Evolutionary conservation across 2,329 filamentous ascomycete species (phyloP).

Genomic region (Neopestalotiopsis sp.): DNA sequence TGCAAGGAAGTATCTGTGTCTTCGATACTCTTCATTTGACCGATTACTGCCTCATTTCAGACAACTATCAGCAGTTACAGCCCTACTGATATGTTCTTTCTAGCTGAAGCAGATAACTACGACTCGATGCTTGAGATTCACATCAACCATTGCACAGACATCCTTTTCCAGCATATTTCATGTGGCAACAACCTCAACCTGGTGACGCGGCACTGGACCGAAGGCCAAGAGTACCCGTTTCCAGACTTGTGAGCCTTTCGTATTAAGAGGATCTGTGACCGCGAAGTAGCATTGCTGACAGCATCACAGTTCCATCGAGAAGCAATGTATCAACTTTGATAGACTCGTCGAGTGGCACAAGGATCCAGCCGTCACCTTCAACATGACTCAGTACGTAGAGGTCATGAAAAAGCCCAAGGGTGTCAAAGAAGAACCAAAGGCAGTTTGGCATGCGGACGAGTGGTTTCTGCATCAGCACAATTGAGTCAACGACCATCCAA

Average conservation of each 20-base stretch:
- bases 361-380: slow-evolving; percentile 23
- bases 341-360: slow-evolving; percentile 22
- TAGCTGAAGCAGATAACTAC: neutral
- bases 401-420: slow-evolving; percentile 25
- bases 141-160: slow-evolving; percentile 40
- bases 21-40: too few relatives aligned
- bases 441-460: neutral
- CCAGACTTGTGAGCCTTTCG: slow-evolving; percentile 33
- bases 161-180: slow-evolving; percentile 40
- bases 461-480: neutral
- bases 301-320: slow-evolving; percentile 25
- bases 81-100: too few relatives aligned
- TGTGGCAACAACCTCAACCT: slow-evolving; percentile 39
- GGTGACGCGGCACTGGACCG: slow-evolving; percentile 39
- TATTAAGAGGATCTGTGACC: too few relatives aligned
- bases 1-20: too few relatives aligned
- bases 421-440: neutral
- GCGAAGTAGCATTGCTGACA: too few relatives aligned
- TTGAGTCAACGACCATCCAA: neutral
- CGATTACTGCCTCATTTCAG: too few relatives aligned
- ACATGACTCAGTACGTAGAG: slow-evolving; percentile 24
- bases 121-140: slow-evolving; percentile 30
- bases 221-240: slow-evolving; percentile 33
- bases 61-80: too few relatives aligned
- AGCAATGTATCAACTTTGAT: slow-evolving; percentile 37